These are phyloP conservation scores for Cadophora gregata DNA, from an alignment of 2,329 filamentous ascomycete species.

Conservation along the genomic window DNA sequence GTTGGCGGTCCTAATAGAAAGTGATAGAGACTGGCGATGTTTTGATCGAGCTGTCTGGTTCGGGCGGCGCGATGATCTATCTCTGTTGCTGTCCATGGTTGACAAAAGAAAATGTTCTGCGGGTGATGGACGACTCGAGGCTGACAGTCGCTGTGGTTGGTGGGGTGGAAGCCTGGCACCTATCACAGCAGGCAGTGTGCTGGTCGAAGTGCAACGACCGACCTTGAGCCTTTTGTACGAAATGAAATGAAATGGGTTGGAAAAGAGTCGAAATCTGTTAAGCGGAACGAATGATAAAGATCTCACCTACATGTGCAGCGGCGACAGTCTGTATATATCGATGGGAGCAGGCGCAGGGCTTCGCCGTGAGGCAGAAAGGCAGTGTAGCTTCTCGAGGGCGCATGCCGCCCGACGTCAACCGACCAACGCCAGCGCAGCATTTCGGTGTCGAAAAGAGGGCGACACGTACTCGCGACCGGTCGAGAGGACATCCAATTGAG, in stretches of 20 bases:
- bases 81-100: slow-evolving; percentile 11
- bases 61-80: slow-evolving; percentile 9
- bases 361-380: slow-evolving; percentile 20
- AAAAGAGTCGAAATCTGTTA: neutral
- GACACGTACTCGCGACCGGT: slow-evolving; percentile 6
- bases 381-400: neutral
- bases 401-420: slow-evolving; percentile 14
- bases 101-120: slow-evolving; percentile 1
- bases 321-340: slow-evolving; percentile 11
- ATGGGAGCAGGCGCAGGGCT: slow-evolving; percentile 1
- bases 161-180: slow-evolving; percentile 10
- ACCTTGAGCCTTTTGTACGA: neutral
- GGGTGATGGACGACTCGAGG: slow-evolving; percentile 17
- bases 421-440: slow-evolving; percentile 23
- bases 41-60: slow-evolving; percentile 7
- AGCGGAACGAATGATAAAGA: slow-evolving; percentile 1
- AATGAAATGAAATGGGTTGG: slow-evolving; percentile 5
- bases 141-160: slow-evolving; percentile 14
- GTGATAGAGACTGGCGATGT: slow-evolving; percentile 15
- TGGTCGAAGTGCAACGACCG: slow-evolving; percentile 3
- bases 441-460: slow-evolving; percentile 28
- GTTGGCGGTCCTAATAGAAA: slow-evolving; percentile 28
- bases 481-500: neutral
- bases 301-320: neutral
- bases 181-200: neutral